Percentiles rank a stretch among this genome's conserved stretches.
phyloP scores from a whole-genome alignment of 805 yeast genomes.

The Yueomyces sp. region DNA sequence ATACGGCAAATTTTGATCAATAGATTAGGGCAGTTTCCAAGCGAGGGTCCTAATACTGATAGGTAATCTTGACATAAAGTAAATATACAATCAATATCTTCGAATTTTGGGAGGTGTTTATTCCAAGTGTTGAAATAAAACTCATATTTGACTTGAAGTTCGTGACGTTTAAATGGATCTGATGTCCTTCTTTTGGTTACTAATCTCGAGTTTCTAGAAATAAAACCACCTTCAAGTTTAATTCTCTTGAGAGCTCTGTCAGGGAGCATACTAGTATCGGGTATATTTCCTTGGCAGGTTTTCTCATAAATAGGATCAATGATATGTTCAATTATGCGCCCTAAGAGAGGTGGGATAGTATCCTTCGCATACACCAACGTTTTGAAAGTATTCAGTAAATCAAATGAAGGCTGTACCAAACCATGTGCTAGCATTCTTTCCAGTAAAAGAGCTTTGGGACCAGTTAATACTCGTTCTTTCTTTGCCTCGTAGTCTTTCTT shows the following conservation, averaged over 20 bases:
- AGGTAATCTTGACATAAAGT: slow-evolving; percentile 36
- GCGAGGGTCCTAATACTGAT: slow-evolving; percentile 39
- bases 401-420: slow-evolving; percentile 46
- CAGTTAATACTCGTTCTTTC: slow-evolving; percentile 1
- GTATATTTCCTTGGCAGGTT: background rate
- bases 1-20: slow-evolving; percentile 50
- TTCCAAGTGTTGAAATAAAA: slow-evolving; percentile 43
- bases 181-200: background rate
- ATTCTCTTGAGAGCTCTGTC: too few relatives aligned
- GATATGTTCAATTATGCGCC: slow-evolving; percentile 34
- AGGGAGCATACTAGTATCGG: background rate
- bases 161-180: background rate
- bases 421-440: slow-evolving; percentile 46
- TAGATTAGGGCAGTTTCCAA: slow-evolving; percentile 36
- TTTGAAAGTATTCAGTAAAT: slow-evolving; percentile 48
- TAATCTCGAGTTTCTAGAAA: background rate
- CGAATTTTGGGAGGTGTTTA: slow-evolving; percentile 26
- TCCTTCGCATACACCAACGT: slow-evolving; percentile 41
- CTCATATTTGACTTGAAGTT: slow-evolving; percentile 6
- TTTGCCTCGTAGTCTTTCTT: slow-evolving; percentile 11
- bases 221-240: background rate
- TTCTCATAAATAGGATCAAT: slow-evolving; percentile 32
- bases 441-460: slow-evolving; percentile 34
- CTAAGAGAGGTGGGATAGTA: slow-evolving; percentile 33
- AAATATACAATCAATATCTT: slow-evolving; percentile 20